Conservation (phyloP, 768 basidiomycete species). For the Suillus tomentosus region DNA sequence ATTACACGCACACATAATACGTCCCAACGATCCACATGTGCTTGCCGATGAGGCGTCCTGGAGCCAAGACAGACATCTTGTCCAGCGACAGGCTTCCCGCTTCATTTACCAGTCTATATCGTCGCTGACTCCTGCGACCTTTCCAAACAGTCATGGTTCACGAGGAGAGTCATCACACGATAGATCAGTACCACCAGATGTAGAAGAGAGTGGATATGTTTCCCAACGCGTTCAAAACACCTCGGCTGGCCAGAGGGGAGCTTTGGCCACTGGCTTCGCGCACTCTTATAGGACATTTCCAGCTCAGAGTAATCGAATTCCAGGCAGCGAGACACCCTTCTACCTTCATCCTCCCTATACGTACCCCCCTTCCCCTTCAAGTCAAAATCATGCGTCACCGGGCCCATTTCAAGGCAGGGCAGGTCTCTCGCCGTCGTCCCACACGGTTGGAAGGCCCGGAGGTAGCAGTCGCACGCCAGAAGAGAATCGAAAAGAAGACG, state of each 20-base stretch:
- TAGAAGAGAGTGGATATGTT: constrained; percentile 9
- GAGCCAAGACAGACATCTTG: constrained; percentile 9
- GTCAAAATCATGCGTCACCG: constrained; percentile 17
- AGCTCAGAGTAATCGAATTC: constrained; percentile 27
- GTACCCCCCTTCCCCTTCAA: constrained; percentile 28
- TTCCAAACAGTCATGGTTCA: constrained; percentile 6
- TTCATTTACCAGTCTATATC: constrained; percentile 6
- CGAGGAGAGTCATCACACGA: constrained; percentile 9
- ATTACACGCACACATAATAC: constrained; percentile 15
- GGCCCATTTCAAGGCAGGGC: constrained; percentile 37
- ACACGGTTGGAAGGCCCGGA: constrained; percentile 14
- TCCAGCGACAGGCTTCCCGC: constrained; percentile 12
- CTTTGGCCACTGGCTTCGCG: not conserved
- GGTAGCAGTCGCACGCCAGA: constrained; percentile 12
- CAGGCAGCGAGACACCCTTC: constrained; percentile 36
- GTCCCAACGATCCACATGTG: constrained; percentile 1
- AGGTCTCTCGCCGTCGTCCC: constrained; percentile 44
- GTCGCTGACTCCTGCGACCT: constrained; percentile 15
- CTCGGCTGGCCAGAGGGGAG: constrained; percentile 2
- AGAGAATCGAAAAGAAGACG: constrained; percentile 18
- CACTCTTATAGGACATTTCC: constrained; percentile 21
- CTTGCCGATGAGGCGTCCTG: constrained; percentile 14
- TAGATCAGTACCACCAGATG: constrained; percentile 6
- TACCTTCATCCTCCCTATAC: constrained; percentile 25
- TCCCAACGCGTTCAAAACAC: constrained; percentile 9